Conservation (phyloP, 2,329 filamentous ascomycete genomes). For the Aureobasidium sp. region DNA sequence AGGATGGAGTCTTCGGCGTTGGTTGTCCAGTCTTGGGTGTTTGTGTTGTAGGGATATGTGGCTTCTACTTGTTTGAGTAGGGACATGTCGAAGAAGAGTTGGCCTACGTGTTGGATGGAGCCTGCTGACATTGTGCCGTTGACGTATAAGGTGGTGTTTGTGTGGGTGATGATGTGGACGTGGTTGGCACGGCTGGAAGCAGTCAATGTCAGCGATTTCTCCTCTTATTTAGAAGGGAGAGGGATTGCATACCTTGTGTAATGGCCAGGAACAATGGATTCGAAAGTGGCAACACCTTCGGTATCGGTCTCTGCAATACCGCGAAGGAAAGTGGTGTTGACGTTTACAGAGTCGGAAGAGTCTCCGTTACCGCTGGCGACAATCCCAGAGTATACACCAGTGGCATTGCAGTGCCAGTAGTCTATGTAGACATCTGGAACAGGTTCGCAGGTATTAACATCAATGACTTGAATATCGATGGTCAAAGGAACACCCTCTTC, state of each 20-base stretch:
- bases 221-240: too few species aligned
- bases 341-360: constrained; percentile 11
- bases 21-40: constrained; percentile 37
- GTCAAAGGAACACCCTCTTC: constrained; percentile 5
- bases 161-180: constrained; percentile 34
- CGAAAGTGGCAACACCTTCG: constrained; percentile 22
- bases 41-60: constrained; percentile 38
- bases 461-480: constrained; percentile 39
- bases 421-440: constrained; percentile 34
- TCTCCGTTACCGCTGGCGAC: constrained; percentile 27
- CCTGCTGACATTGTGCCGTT: constrained; percentile 42
- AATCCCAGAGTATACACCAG: constrained; percentile 41
- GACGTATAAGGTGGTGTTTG: constrained; percentile 32
- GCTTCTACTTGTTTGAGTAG: constrained; percentile 46
- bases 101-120: constrained; percentile 44
- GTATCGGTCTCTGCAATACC: constrained; percentile 12
- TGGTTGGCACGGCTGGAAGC: constrained; percentile 31
- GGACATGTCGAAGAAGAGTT: constrained; percentile 57
- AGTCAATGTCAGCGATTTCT: too few species aligned
- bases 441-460: constrained; percentile 37
- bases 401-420: constrained; percentile 42
- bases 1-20: constrained; percentile 46
- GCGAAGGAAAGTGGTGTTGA: constrained; percentile 20
- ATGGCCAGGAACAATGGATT: constrained; percentile 40
- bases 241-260: constrained; percentile 23